A percentile compares a stretch with the other conserved stretches of the same genome.
Evolutionary conservation across 805 yeast species (phyloP).

Genomic region (Saturnispora zaruensis): DNA sequence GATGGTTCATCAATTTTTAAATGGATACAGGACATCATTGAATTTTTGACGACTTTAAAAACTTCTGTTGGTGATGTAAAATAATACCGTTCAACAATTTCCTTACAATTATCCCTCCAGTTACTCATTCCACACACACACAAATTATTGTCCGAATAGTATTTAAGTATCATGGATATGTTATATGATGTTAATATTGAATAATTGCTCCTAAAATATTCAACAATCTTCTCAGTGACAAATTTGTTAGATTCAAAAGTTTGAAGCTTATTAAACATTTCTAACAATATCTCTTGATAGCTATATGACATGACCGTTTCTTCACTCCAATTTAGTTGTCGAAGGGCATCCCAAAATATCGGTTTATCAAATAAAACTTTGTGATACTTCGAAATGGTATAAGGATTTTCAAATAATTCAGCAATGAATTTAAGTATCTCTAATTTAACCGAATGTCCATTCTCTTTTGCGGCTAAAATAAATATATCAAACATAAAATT

Average conservation of each 20-base stretch:
- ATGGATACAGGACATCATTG: slow-evolving; percentile 14
- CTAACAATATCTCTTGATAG: slow-evolving; percentile 8
- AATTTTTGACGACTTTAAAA: slow-evolving; percentile 16
- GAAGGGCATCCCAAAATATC: slow-evolving; percentile 12
- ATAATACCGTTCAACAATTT: slow-evolving; percentile 35
- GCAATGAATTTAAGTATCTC: slow-evolving; percentile 14
- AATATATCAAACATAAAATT: slow-evolving; percentile 14
- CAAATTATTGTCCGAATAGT: slow-evolving; percentile 38
- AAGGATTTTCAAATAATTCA: slow-evolving; percentile 12
- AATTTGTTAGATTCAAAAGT: slow-evolving; percentile 9
- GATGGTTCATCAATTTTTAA: slow-evolving; percentile 14
- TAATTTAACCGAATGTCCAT: slow-evolving; percentile 10
- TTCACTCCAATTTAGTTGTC: slow-evolving; percentile 5
- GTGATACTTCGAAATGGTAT: slow-evolving; percentile 9
- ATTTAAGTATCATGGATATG: slow-evolving; percentile 34
- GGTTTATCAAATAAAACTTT: slow-evolving; percentile 10
- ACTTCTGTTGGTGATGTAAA: slow-evolving; percentile 27
- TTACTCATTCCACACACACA: slow-evolving; percentile 45
- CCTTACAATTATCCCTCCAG: slow-evolving; percentile 43
- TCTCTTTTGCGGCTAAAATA: slow-evolving; percentile 8
- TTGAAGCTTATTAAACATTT: slow-evolving; percentile 18
- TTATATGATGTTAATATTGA: slow-evolving; percentile 15
- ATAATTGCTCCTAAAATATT: slow-evolving; percentile 16
- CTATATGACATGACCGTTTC: background rate
- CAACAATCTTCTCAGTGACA: slow-evolving; percentile 10